Evolutionary conservation across 2,329 filamentous ascomycete genomes (phyloP), one percentile per base, ranked within the genome.

Genomic region (Coniochaeta sp.): DNA sequence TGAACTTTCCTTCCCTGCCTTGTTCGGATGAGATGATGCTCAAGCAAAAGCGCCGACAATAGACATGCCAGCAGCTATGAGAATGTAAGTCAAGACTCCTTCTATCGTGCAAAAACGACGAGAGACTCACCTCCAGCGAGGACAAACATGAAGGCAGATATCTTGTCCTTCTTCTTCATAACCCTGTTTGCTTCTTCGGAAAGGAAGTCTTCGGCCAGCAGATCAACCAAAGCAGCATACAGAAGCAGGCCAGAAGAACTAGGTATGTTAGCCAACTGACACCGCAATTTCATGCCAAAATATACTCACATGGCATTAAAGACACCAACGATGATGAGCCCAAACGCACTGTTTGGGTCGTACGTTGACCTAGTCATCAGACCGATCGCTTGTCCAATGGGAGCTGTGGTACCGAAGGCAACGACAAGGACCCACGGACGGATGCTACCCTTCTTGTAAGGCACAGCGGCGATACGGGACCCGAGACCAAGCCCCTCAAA

Each of bases 401-500:
- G 85, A 0, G 83, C 83, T 0, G 86, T 88, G 9, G 81, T 82
- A 17, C 84, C 85, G 63, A 87, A 88, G 16, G 85, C 84, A 14
- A 85, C 65, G 2, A 87, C 83, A 17, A 88, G 73, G 0, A 84
- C 61, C 85, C 85, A 88, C 0, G 85, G 85, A 28, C 82, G 80
- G 63, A 77, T 69, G 68, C 83, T 85, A 28, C 74, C 75, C 61
- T 78, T 79, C 17, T 81, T 79, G 62, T 86, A 87, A 1, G 84
- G 79, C 5, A 90, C 84, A 19, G 82, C 84, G 22, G 87, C 87
- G 65, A 91, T 90, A 61, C 88, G 85, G 1, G 85, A 85, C 22
- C 88, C 88, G 0, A 90, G 80, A 47, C 87, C 88, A 4, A 90
- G 83, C 61, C 88, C 88, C 67, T 81, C 85, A 62, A 89, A 88